Evolutionary conservation across 1,284 basidiomycete species (phyloP), one percentile per base, ranked within the genome.

Genomic region (Puccinia coronata): DNA sequence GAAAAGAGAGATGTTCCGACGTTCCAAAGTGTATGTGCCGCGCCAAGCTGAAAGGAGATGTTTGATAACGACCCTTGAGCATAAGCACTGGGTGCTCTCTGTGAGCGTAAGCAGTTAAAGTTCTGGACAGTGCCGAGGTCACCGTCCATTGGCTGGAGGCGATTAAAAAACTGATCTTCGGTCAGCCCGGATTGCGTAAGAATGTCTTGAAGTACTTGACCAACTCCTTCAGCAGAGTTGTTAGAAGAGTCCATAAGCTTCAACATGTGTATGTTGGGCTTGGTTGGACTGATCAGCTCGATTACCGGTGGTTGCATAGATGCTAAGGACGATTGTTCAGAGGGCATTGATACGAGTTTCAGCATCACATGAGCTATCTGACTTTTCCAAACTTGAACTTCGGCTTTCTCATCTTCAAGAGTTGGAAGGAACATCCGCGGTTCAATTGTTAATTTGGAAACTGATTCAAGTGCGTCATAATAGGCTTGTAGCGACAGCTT

Each of bases 21-120:
- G 41, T 61, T 75, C 23, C 73, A 75, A 4, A 75, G 20, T 39
- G 73, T 75, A 41, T 75, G 73, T n/a, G 73, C 28, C 9, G 36
- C 55, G 5, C 53, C 73, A 18, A 75, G 55, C 34, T 61, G 41
- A 75, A 43, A 43, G 31, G 43, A n/a, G 1, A 61, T n/a, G 47
- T 75, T 61, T 25, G 31, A 23, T 43, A 75, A 18, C 8, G 4
- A 39, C 11, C 43, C 55, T 34, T 75, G 18, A 3, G 51, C 51
- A 43, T 59, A 43, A 25, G 53, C 20, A 25, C 39, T 59, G 9
- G 57, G 73, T 18, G 6, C 23, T 25, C 73, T 41, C 41, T 75
- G 53, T 14, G 20, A 39, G n/a, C 59, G 34, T 2, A 47, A 36
- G 25, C 2, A 34, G 28, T 75, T 63, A 9, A 47, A 75, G 55